These are phyloP conservation scores for Coemansia furcata DNA, from an alignment of 192 early-diverging fungal species.

Conservation along the genomic window DNA sequence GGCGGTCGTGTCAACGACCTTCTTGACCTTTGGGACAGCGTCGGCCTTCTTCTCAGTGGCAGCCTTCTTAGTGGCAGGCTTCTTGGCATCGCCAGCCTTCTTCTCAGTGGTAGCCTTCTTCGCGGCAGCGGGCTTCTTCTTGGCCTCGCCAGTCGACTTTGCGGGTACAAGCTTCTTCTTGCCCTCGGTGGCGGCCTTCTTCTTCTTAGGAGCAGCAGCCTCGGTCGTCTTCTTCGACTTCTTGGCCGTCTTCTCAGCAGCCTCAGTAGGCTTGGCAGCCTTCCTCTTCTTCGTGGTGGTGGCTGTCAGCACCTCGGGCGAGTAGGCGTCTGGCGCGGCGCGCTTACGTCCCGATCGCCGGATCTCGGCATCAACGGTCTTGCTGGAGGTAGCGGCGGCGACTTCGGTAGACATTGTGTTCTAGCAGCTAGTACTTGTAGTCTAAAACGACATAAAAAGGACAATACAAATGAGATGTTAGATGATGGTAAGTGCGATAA, in stretches of 20 bases:
- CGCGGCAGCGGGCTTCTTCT: slow-evolving; percentile 13
- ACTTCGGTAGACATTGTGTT: slow-evolving; percentile 17
- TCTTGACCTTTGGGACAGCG: slow-evolving; percentile 20
- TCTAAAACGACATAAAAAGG: not conserved
- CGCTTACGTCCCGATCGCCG: slow-evolving; percentile 45
- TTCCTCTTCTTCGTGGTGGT: slow-evolving; percentile 41
- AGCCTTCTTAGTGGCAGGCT: slow-evolving; percentile 23
- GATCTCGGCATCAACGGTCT: slow-evolving; percentile 35
- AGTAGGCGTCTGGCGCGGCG: slow-evolving; percentile 43
- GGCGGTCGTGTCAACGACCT: slow-evolving; percentile 3
- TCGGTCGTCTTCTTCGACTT: slow-evolving; percentile 1
- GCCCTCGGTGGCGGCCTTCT: slow-evolving; percentile 6
- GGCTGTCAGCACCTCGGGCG: slow-evolving; percentile 30
- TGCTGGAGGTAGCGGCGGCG: slow-evolving; percentile 19
- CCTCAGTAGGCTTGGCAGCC: slow-evolving; percentile 20
- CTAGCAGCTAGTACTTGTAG: slow-evolving; percentile 1
- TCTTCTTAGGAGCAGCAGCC: slow-evolving; percentile 9
- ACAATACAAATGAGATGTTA: not conserved
- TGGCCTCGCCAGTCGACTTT: slow-evolving; percentile 19
- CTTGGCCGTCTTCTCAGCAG: slow-evolving; percentile 27
- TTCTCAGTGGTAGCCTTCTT: slow-evolving; percentile 28
- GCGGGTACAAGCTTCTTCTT: slow-evolving; percentile 11
- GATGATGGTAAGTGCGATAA: not conserved
- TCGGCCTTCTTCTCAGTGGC: slow-evolving; percentile 26
- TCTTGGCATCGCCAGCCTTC: slow-evolving; percentile 11